These are phyloP conservation scores for Sporisorium exsertum DNA, from an alignment of 1,284 basidiomycete genomes.

Conservation along the genomic window DNA sequence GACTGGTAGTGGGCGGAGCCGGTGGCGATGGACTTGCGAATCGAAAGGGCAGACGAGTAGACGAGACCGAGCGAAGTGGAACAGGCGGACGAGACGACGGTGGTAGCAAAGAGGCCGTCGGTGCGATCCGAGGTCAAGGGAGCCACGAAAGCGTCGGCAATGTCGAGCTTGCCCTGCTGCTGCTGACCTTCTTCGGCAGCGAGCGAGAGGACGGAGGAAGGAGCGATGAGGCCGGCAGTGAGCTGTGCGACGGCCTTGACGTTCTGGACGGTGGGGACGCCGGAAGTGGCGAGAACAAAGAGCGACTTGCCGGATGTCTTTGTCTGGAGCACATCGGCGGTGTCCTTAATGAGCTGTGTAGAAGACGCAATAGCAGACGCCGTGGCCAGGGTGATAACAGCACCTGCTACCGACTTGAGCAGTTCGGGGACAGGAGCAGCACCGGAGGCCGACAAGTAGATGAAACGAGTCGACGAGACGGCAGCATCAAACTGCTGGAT, in stretches of 20 bases:
- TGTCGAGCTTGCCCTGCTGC: conserved; percentile 53
- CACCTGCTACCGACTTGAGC: conserved; percentile 53
- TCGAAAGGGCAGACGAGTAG: conserved; percentile 91
- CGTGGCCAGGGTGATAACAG: conserved; percentile 49
- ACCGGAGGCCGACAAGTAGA: conserved; percentile 49
- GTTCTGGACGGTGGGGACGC: conserved; percentile 37
- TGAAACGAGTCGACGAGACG: conserved; percentile 48
- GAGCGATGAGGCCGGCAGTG: conserved; percentile 54
- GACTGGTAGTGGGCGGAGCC: conserved; percentile 96
- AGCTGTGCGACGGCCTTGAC: conserved; percentile 43
- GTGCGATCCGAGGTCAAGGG: conserved; percentile 85
- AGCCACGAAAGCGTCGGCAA: conserved; percentile 69
- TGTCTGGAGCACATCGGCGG: conserved; percentile 48
- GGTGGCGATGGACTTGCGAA: conserved; percentile 86
- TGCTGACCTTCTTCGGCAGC: conserved; percentile 24
- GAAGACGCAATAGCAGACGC: conserved; percentile 43
- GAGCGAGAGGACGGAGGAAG: conserved; percentile 51
- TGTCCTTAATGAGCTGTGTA: conserved; percentile 40
- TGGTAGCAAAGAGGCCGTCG: conserved; percentile 92
- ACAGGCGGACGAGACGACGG: conserved; percentile 77
- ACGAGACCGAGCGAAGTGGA: conserved; percentile 85
- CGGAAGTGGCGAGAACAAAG: conserved; percentile 51
- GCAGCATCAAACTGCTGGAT: conserved; percentile 47
- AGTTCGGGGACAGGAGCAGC: conserved; percentile 43
- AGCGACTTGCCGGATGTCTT: conserved; percentile 61